Percentiles rank a stretch among this genome's conserved stretches.
Evolutionary conservation across 2,329 filamentous ascomycete species (phyloP).

Genomic region (Claviceps digitariae): DNA sequence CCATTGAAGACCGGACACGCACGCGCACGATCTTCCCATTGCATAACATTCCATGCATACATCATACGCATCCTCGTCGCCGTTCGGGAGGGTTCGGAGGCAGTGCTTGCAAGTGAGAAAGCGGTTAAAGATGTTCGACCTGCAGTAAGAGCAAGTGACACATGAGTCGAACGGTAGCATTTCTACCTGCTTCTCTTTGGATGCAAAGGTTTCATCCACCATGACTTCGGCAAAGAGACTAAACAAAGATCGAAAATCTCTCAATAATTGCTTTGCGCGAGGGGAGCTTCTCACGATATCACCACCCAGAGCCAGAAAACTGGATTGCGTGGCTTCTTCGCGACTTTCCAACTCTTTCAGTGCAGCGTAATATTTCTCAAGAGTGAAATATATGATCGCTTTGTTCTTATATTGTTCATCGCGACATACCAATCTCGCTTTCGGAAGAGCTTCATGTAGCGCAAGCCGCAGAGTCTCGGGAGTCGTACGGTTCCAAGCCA

Average conservation of each 20-base stretch:
- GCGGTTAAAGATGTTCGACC: slow-evolving; percentile 92
- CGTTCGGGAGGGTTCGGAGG: slow-evolving; percentile 49
- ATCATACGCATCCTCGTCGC: slow-evolving; percentile 77
- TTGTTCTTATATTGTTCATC: slow-evolving; percentile 99
- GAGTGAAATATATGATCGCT: slow-evolving; percentile 78
- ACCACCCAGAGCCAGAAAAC: slow-evolving; percentile 33
- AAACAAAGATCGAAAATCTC: slow-evolving; percentile 74
- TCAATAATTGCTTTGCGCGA: slow-evolving; percentile 54
- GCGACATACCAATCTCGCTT: slow-evolving; percentile 79
- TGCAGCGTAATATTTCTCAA: slow-evolving; percentile 62
- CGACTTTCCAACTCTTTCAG: slow-evolving; percentile 40
- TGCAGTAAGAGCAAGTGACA: slow-evolving; percentile 89
- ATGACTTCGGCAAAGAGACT: slow-evolving; percentile 64
- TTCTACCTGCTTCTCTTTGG: slow-evolving; percentile 58
- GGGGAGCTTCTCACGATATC: slow-evolving; percentile 28
- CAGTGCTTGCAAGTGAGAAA: slow-evolving; percentile 89
- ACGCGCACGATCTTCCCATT: slow-evolving; percentile 91
- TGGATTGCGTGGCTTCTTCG: slow-evolving; percentile 30
- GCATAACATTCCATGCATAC: slow-evolving; percentile 96
- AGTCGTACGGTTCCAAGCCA: slow-evolving; percentile 94
- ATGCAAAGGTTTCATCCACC: slow-evolving; percentile 73
- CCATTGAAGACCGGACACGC: slow-evolving; percentile 76
- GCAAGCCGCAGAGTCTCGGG: slow-evolving; percentile 82
- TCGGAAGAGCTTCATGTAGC: slow-evolving; percentile 73
- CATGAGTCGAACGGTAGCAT: slow-evolving; percentile 75